Conservation (phyloP, 805 yeast genomes). For the Candida germanica region DNA sequence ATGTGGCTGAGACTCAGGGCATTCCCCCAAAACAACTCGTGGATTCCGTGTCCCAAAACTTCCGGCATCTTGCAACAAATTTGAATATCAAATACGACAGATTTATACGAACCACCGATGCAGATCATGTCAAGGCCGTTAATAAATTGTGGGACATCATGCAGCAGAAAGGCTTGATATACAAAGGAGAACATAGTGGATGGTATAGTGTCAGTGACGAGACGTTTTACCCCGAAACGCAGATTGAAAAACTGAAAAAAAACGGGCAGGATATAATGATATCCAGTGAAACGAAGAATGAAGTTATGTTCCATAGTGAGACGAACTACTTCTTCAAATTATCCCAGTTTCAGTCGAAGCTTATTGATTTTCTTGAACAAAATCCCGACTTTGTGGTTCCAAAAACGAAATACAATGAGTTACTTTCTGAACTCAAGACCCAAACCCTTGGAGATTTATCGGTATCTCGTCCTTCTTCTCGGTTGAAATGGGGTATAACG, state of each 20-base stretch:
- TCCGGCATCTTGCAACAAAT: constrained; percentile 57
- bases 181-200: constrained; percentile 81
- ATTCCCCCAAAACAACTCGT: constrained; percentile 64
- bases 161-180: constrained; percentile 59
- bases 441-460: constrained; percentile 63
- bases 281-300: constrained; percentile 69
- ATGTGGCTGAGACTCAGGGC: constrained; percentile 62
- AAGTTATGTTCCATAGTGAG: constrained; percentile 74
- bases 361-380: constrained; percentile 47
- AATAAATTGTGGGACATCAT: constrained; percentile 67
- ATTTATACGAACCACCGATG: constrained; percentile 88
- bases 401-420: constrained; percentile 45
- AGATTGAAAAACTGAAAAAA: constrained; percentile 44
- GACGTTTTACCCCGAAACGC: constrained; percentile 84
- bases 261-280: constrained; percentile 34
- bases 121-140: constrained; percentile 69
- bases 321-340: constrained; percentile 83
- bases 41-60: constrained; percentile 63
- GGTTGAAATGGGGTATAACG: constrained; percentile 85
- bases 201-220: constrained; percentile 97
- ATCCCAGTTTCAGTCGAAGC: constrained; percentile 51
- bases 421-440: constrained; percentile 56
- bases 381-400: constrained; percentile 71
- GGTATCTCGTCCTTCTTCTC: constrained; percentile 76
- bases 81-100: constrained; percentile 63